Base-by-base conservation (phyloP, 805 yeast genomes). In the Metschnikowia rubicola region DNA sequence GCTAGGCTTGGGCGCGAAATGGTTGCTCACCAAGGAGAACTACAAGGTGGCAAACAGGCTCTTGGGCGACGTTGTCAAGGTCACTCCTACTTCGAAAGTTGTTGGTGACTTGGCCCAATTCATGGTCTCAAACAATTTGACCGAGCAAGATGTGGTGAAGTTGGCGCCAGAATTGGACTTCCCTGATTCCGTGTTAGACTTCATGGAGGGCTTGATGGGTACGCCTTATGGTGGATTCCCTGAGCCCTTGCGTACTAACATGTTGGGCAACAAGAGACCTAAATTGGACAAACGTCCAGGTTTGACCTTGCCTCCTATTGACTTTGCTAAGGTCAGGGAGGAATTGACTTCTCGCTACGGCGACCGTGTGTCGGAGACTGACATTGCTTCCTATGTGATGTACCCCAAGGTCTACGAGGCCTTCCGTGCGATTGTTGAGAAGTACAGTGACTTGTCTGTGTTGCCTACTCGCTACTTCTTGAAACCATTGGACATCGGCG, bases 181-280 rank as follows among this genome's bases (percentile, higher is more conserved):
- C 96, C 99, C 99, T 54, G 97, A 87, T 65, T 92, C 98, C 17
- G 97, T 94, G 13, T 79, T 94, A 67, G 99, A 94, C 71, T 94
- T 94, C 81, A 90, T 94, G 80, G 96, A 94, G 77, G 99, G 99
- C 61, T 80, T 94, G 67, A 94, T 94, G 88, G 99, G 99, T 66
- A 94, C 94, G 57, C 99, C 99, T 63, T 89, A 88, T 66, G 99
- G 99, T 58, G 99, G 99, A 8, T 94, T 94, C 96, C 99, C 99
- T 50, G 99, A 94, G 74, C 99, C 99, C 35, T 78, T 94, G 70
- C 84, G 99, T 74, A 78, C 96, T 35, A 88, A 91, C 68, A 80
- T 94, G 53, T 81, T 94, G 63, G 82, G 83, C 62, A 95, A 91
- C 67, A 90, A 90, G 84, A 86, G 99, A 75, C 83, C 87, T 73